These are phyloP conservation scores for Citrus unshiu DNA, from an alignment of 345 rosid genomes.

Conservation along the genomic window DNA sequence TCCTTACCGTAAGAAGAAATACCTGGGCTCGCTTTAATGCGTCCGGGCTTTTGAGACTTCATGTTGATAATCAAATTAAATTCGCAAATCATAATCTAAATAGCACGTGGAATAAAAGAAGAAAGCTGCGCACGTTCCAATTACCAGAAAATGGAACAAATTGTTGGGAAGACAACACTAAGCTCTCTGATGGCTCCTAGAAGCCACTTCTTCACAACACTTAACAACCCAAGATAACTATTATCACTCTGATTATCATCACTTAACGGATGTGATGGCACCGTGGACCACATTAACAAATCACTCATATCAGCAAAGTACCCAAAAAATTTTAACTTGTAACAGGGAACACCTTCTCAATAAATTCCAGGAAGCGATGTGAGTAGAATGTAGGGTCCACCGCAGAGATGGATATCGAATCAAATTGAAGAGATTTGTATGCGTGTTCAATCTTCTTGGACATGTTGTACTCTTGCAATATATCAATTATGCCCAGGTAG, in stretches of 20 bases:
- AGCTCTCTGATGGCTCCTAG: neutral
- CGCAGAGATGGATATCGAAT: constrained; percentile 79
- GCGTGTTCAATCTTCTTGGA: constrained; percentile 89
- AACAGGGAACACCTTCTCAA: constrained; percentile 68
- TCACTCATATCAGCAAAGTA: too few species aligned
- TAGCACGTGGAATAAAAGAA: neutral
- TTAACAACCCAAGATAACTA: neutral
- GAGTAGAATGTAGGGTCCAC: constrained; percentile 92
- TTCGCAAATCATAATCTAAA: neutral
- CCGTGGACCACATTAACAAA: neutral
- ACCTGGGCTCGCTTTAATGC: too few species aligned
- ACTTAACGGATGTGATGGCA: neutral
- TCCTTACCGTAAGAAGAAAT: too few species aligned
- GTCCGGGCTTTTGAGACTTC: neutral
- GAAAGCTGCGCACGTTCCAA: neutral
- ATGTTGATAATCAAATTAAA: neutral
- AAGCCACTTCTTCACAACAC: neutral
- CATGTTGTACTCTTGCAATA: constrained; percentile 89
- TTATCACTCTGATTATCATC: neutral
- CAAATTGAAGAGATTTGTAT: constrained; percentile 86
- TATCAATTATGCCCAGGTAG: constrained; percentile 90
- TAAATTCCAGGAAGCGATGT: constrained; percentile 76
- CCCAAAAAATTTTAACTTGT: constrained; percentile 18
- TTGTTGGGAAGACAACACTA: neutral
- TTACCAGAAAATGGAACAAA: neutral